Evolutionary conservation across 2,329 filamentous ascomycete genomes (phyloP), one percentile per base, ranked within the genome.

Genomic region (Balansia obtecta): DNA sequence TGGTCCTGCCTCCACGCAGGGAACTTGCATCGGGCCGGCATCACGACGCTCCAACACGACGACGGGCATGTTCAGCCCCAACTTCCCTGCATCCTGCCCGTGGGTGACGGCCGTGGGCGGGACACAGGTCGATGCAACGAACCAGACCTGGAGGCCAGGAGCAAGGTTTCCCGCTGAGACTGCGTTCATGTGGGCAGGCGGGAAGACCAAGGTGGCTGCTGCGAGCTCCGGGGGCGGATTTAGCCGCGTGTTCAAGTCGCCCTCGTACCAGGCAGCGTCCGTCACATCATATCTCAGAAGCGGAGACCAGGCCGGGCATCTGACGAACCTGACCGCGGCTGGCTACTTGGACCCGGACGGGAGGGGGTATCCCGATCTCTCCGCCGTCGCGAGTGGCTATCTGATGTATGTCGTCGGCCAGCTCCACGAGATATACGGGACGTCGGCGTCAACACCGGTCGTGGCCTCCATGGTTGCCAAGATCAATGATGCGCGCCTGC

Each of bases 31-130:
- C 12, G 37, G 20, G 37, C n/a, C 3, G 11, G 12, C 4, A 4
- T 66, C 0, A 16, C 46, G 4, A 59, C 61, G 2, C 68, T 65
- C 45, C 56, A 60, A 48, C 60, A 65, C n/a, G 67, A 68, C 44
- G 60, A 67, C 48, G 64, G 65, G 1, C 60, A 62, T 60, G 11
- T 69, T 68, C 43, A 58, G 62, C 2, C 64, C 65, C 7, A 48
- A 45, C 6, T 68, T 65, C 42, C 66, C 66, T 1, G 64, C 64
- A 2, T 57, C 63, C 2, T 73, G 82, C 57, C 81, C 82, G 0
- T 85, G 77, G 53, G 73, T 85, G 47, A 85, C 82, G 0, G 62
- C 74, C 0, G 79, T 85, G 1, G 82, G 82, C 2, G 80, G 75
- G 1, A 84, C 80, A 0, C 66, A 44, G 32, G n/a, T 38, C 6